Percentiles rank a stretch among this genome's conserved stretches.
Evolutionary conservation across 2,329 filamentous ascomycete species (phyloP).

Genomic region (Calonectria ilicicola): DNA sequence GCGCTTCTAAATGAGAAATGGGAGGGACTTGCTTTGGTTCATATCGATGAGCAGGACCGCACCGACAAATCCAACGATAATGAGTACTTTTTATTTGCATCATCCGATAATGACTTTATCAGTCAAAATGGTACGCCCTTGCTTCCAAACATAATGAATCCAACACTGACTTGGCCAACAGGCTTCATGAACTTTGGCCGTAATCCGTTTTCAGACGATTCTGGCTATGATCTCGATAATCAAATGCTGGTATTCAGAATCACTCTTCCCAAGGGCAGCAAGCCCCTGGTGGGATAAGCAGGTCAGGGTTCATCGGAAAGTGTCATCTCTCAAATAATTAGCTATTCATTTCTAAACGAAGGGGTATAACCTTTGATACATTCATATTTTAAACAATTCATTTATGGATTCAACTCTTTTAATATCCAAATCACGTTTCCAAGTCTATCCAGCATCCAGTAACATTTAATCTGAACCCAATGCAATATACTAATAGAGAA

Average conservation of each 20-base stretch:
- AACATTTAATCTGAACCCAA: neutral
- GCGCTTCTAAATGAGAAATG: constrained; percentile 80
- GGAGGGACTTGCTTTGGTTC: constrained; percentile 75
- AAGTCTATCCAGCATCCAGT: neutral
- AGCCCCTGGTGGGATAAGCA: constrained; percentile 29
- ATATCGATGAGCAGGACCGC: constrained; percentile 56
- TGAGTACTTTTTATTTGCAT: constrained; percentile 75
- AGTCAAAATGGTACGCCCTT: constrained; percentile 71
- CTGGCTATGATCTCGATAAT: constrained; percentile 69
- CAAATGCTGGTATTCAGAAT: constrained; percentile 75
- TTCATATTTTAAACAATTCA: too few species aligned
- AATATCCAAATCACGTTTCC: neutral
- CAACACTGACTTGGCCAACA: neutral
- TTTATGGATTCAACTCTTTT: too few species aligned
- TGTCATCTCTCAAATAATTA: too few species aligned
- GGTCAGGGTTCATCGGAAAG: neutral
- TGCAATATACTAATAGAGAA: neutral
- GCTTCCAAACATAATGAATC: neutral
- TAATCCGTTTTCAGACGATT: constrained; percentile 66
- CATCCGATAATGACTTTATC: constrained; percentile 82
- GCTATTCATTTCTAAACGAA: too few species aligned
- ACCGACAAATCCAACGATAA: constrained; percentile 52
- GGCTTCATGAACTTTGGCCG: constrained; percentile 69
- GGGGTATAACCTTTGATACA: too few species aligned
- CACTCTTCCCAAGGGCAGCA: constrained; percentile 48